Evolutionary conservation across 192 early-diverging fungal genomes (phyloP), one percentile per base, ranked within the genome.

Genomic region (Umbelopsis sp.): DNA sequence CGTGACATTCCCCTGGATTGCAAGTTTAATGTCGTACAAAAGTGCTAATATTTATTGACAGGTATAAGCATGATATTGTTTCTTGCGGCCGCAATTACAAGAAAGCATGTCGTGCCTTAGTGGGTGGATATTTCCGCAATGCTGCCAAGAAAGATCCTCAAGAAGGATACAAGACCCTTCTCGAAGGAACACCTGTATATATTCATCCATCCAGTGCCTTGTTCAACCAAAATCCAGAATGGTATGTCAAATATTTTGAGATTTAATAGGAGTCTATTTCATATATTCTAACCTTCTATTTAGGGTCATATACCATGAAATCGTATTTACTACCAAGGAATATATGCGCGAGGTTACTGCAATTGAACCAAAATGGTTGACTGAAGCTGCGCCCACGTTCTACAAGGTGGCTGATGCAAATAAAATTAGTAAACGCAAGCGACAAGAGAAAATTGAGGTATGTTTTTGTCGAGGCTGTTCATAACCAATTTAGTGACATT

Each of bases 111-210:
- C 86, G 89, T 43, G 94, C 97, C 0, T 87, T 99, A 25, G 93
- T 92, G 50, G 93, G 92, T 21, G 98, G 98, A 20, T 95, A 92
- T 75, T 99, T 99, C 84, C 87, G 95, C 24, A 91, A 99, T 74
- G 92, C 95, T 0, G 98, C 98, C 69, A 98, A 99, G 77, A 98
- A 98, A 72, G 98, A 99, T 79, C 95, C 97, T 3, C 94, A 96
- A 80, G 98, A 98, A 81, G 97, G 98, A 3, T 99, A 99, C 82
- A 99, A 99, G 80, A 99, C 98, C 20, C 84, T 99, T 22, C 86
- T 97, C 1, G 98, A 99, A 82, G 95, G 97, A 11, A 98, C 98
- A 16, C 96, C 96, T 3, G 97, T 98, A 38, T 96, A 95, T 74
- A 96, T 99, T 70, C 96, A 99, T 79, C 98, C 98, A 66, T 92